phyloP scores from a whole-genome alignment of 1,139 yeast genomes.

The Geotrichum phurueaensis region DNA sequence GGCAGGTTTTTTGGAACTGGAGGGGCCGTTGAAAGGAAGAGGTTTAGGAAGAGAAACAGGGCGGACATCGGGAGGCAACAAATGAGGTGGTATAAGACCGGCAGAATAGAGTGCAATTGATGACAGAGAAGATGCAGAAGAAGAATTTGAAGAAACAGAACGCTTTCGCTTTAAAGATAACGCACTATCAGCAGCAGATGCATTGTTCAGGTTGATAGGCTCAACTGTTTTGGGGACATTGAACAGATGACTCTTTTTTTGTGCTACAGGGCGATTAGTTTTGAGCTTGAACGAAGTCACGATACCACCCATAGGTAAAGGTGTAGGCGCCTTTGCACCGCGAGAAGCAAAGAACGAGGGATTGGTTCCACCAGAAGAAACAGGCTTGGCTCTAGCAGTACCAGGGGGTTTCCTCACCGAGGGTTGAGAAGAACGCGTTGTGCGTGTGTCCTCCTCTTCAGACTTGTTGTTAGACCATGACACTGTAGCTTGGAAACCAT shows the following conservation, averaged over 20 bases:
- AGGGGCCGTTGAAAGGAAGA: slow-evolving; percentile 10
- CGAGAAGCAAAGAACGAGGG: slow-evolving; percentile 16
- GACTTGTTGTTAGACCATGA: background rate
- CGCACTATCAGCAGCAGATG: background rate
- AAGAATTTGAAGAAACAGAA: background rate
- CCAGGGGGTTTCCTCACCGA: background rate
- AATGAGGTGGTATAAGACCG: slow-evolving; percentile 13
- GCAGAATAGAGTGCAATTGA: slow-evolving; percentile 8
- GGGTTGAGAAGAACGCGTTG: slow-evolving; percentile 1
- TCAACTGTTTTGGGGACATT: background rate
- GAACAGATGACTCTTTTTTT: slow-evolving; percentile 7
- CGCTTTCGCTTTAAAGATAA: slow-evolving; percentile 9
- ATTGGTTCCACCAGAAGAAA: slow-evolving; percentile 7
- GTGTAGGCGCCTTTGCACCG: slow-evolving; percentile 17
- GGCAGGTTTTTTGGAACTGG: slow-evolving; percentile 3
- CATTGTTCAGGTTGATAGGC: background rate
- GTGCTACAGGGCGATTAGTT: slow-evolving; percentile 4
- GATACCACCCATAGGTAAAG: slow-evolving; percentile 15
- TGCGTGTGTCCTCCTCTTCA: background rate
- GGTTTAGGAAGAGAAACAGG: slow-evolving; percentile 16
- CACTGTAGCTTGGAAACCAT: background rate
- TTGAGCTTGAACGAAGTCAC: slow-evolving; percentile 15
- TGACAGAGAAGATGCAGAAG: background rate
- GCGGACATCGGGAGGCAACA: slow-evolving; percentile 14
- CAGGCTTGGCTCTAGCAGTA: slow-evolving; percentile 3